Base-by-base conservation (phyloP, 2,329 filamentous ascomycete genomes). In the Pezicula rhizophila region DNA sequence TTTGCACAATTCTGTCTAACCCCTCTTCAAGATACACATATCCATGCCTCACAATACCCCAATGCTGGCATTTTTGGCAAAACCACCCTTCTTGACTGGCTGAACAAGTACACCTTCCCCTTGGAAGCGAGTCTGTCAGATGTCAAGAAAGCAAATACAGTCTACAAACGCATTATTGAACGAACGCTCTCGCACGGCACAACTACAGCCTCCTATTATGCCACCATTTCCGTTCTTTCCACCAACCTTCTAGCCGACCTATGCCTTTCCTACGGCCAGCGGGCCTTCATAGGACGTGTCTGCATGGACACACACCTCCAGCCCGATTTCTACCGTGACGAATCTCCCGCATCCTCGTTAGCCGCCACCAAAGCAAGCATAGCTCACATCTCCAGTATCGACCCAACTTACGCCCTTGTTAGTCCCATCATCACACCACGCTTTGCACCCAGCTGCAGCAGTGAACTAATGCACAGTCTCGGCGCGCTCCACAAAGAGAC, bases 41-140 rank as follows among this genome's bases (percentile, higher is more conserved):
- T 96, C 50, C 93, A 99, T 66, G 93, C 93, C 8, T 80, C 91
- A 0, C 93, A 99, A 70, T 96, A 96, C 61, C 90, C 92, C 50
- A 99, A 99, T 63, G 81, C 82, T 1, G 93, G 93, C 51, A 85
- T 99, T 55, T 97, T 97, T 64, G 93, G 93, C 61, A 93, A 91
- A 57, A 85, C 88, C 0, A 96, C 92, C 0, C 82, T 99, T 28
- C 79, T 99, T 12, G 86, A 93, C 69, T 99, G 93, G 93, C 76
- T 99, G 5, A 80, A 91, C 60, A 93, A 77, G 14, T 97, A 99
- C 72, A 99, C 93, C 0, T 99, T 97, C 64, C 93, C 93, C 0
- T 79, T 96, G 54, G 93, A 99, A 68, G 75, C 84, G 1, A 90
- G 86, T 8, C 81, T 96, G 51, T 70, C 75, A 6, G 74, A 81